Evolutionary conservation across 768 basidiomycete species (phyloP).

Genomic region (Suillus clintonianus): DNA sequence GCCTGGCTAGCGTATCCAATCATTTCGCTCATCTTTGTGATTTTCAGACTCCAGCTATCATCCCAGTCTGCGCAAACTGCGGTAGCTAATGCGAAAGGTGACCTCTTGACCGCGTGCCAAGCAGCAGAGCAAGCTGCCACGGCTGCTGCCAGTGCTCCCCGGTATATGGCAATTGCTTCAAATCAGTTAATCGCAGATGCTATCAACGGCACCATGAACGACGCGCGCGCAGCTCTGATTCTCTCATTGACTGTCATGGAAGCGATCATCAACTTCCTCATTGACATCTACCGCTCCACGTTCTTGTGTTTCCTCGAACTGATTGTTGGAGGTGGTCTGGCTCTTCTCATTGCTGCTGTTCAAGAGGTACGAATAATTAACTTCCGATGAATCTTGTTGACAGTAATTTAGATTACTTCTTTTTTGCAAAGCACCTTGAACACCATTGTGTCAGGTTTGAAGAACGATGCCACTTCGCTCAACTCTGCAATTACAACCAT

Average conservation of each 20-base stretch:
- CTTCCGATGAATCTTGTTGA: conserved; percentile 9
- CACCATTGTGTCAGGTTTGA: conserved; percentile 67
- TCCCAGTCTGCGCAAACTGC: conserved; percentile 67
- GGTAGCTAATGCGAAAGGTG: conserved; percentile 67
- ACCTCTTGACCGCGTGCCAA: conserved; percentile 80
- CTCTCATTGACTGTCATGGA: conserved; percentile 84
- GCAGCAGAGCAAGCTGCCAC: conserved; percentile 86
- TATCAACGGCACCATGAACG: conserved; percentile 78
- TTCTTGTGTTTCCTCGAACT: conserved; percentile 94
- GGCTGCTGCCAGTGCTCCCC: conserved; percentile 80
- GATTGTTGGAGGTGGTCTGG: conserved; percentile 77
- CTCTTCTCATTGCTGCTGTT: conserved; percentile 79
- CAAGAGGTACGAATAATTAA: conserved; percentile 60
- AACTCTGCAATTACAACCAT: conserved; percentile 69
- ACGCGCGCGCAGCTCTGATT: conserved; percentile 70
- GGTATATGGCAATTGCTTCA: conserved; percentile 83
- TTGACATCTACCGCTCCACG: conserved; percentile 90
- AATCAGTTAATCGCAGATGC: conserved; percentile 79
- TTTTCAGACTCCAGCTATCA: conserved; percentile 79
- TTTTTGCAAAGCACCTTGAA: conserved; percentile 62
- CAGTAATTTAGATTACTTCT: conserved; percentile 60
- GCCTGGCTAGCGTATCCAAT: conserved; percentile 92
- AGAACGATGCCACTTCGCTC: conserved; percentile 64
- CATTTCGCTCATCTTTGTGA: conserved; percentile 84
- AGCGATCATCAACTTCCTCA: conserved; percentile 85